Percentiles rank a stretch among this genome's conserved stretches.
phyloP scores from a whole-genome alignment of 768 basidiomycete species.

The Omphalotus guepiniiformis region DNA sequence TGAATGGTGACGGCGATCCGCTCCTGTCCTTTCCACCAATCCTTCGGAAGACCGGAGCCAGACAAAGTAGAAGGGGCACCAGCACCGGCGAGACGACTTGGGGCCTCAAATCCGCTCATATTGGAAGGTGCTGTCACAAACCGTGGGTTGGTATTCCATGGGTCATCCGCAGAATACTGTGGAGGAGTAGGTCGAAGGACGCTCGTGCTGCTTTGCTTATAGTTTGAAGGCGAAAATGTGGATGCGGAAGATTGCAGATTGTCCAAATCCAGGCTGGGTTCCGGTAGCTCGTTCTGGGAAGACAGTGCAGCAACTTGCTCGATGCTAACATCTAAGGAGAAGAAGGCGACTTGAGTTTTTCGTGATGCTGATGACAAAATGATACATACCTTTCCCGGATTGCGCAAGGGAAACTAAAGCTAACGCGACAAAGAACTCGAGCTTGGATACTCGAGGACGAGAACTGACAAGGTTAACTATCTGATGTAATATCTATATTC shows the following conservation, averaged over 20 bases:
- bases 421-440: slow-evolving; percentile 89
- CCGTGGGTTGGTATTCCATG: slow-evolving; percentile 50
- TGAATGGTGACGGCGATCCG: slow-evolving; percentile 64
- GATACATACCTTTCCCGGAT: slow-evolving; percentile 59
- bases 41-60: slow-evolving; percentile 66
- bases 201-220: slow-evolving; percentile 39
- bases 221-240: slow-evolving; percentile 38
- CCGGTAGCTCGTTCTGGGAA: slow-evolving; percentile 73
- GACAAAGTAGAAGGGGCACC: slow-evolving; percentile 56
- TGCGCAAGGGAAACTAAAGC: slow-evolving; percentile 87
- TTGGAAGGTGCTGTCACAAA: slow-evolving; percentile 26
- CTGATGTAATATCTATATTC: slow-evolving; percentile 31
- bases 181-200: slow-evolving; percentile 42
- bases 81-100: slow-evolving; percentile 3
- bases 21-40: slow-evolving; percentile 89
- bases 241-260: slow-evolving; percentile 52
- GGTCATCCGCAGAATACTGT: slow-evolving; percentile 60
- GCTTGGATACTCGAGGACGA: slow-evolving; percentile 72
- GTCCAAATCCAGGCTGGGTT: slow-evolving; percentile 64
- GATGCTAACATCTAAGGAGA: slow-evolving; percentile 64
- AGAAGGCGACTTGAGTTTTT: background rate
- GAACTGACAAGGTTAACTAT: slow-evolving; percentile 89
- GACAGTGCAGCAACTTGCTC: slow-evolving; percentile 72
- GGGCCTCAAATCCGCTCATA: slow-evolving; percentile 25
- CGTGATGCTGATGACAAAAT: too few species aligned